Percentiles rank a stretch among this genome's conserved stretches.
These are phyloP conservation scores for Penicillium turbatum DNA, from an alignment of 495 filamentous ascomycete species.

Conservation along the genomic window DNA sequence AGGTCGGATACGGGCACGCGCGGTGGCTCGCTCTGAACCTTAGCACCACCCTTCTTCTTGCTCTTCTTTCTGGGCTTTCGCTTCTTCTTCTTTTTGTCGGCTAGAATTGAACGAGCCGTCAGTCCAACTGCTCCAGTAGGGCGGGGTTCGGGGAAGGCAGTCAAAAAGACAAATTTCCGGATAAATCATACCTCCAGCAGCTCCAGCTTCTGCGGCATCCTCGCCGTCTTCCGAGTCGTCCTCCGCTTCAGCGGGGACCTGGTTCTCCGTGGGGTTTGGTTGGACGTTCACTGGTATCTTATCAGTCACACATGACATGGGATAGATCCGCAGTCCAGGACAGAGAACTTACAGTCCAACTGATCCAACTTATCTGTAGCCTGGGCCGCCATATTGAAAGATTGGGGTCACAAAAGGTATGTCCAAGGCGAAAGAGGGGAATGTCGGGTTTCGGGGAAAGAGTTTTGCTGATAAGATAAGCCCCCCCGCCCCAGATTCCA, in stretches of 20 bases:
- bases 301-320: slow-evolving; percentile 17
- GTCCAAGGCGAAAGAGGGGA: slow-evolving; percentile 21
- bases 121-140: slow-evolving; percentile 1
- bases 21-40: slow-evolving; percentile 72
- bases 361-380: slow-evolving; percentile 48
- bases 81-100: slow-evolving; percentile 78
- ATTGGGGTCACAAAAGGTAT: slow-evolving; percentile 3
- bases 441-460: slow-evolving; percentile 24
- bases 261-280: slow-evolving; percentile 37
- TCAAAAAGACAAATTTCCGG: background rate
- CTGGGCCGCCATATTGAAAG: slow-evolving; percentile 51
- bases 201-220: slow-evolving; percentile 37
- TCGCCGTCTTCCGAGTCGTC: slow-evolving; percentile 62
- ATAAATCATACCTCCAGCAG: slow-evolving; percentile 38
- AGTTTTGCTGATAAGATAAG: slow-evolving; percentile 32
- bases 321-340: background rate
- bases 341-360: slow-evolving; percentile 42
- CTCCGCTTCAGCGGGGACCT: slow-evolving; percentile 46
- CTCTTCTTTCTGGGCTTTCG: slow-evolving; percentile 75
- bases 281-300: slow-evolving; percentile 44
- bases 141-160: slow-evolving; percentile 2
- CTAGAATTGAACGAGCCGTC: slow-evolving; percentile 22
- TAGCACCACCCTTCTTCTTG: slow-evolving; percentile 63
- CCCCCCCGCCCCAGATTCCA: too few species aligned
- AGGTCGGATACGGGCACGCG: slow-evolving; percentile 70